Evolutionary conservation across 2,329 filamentous ascomycete species (phyloP).

Genomic region (Juglanconis oblonga): DNA sequence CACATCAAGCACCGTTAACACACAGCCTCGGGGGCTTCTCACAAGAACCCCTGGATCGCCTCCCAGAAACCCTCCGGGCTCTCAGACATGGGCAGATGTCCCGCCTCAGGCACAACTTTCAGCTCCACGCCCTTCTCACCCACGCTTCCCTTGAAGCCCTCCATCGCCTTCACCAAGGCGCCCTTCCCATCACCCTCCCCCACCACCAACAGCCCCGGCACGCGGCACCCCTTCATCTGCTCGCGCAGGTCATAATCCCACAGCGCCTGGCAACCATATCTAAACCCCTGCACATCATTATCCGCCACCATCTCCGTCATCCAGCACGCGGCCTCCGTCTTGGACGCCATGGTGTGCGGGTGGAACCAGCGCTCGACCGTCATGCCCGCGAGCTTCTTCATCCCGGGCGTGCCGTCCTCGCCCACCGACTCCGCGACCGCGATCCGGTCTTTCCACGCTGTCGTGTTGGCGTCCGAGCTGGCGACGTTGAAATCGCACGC

Average conservation of each 20-base stretch:
- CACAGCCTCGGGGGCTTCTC: background rate
- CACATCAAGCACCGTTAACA: background rate
- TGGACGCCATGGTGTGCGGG: slow-evolving; percentile 43
- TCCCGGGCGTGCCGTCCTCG: slow-evolving; percentile 52
- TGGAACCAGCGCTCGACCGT: slow-evolving; percentile 83
- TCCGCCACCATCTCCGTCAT: slow-evolving; percentile 67
- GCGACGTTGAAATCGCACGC: slow-evolving; percentile 77
- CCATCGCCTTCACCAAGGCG: slow-evolving; percentile 76
- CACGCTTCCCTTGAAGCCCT: slow-evolving; percentile 61
- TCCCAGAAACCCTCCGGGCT: slow-evolving; percentile 65
- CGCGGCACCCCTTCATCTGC: slow-evolving; percentile 49
- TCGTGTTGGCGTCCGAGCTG: slow-evolving; percentile 70
- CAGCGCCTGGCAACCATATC: slow-evolving; percentile 64
- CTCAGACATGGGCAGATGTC: slow-evolving; percentile 84
- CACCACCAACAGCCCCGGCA: slow-evolving; percentile 66
- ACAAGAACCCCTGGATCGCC: slow-evolving; percentile 59
- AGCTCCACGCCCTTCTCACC: slow-evolving; percentile 56
- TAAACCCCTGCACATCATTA: slow-evolving; percentile 70
- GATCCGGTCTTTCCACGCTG: slow-evolving; percentile 77
- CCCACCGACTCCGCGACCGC: slow-evolving; percentile 56
- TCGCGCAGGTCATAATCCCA: slow-evolving; percentile 68
- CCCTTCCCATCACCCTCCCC: slow-evolving; percentile 69
- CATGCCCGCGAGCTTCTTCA: slow-evolving; percentile 62
- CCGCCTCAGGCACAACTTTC: slow-evolving; percentile 65
- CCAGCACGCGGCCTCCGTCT: slow-evolving; percentile 44